Conservation (phyloP, 495 filamentous ascomycete genomes). For the Hypoxylon fragiforme region DNA sequence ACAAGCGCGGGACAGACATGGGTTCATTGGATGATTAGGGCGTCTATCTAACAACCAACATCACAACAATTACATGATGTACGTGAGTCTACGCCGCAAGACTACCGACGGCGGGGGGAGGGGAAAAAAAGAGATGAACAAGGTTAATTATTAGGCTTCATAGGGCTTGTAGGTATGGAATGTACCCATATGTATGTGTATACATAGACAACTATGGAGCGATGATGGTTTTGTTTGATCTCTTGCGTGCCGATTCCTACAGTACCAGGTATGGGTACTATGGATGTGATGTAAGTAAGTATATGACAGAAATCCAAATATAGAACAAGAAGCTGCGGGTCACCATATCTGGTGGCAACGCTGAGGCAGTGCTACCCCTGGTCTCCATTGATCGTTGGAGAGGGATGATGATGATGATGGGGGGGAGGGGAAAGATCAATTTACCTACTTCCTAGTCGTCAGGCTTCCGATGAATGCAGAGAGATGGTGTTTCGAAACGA, state of each 20-base stretch:
- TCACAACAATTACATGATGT: slow-evolving; percentile 15
- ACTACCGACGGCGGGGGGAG: not conserved
- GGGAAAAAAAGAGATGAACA: not conserved
- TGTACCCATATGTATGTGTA: no score
- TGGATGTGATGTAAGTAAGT: no score
- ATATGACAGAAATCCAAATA: slow-evolving; percentile 22
- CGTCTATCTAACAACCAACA: not conserved
- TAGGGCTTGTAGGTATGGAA: no score
- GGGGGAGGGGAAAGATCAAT: not conserved
- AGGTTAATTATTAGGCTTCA: no score
- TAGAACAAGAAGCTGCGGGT: slow-evolving; percentile 25
- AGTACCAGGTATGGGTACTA: no score
- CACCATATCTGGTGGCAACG: slow-evolving; percentile 24
- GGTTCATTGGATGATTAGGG: slow-evolving; percentile 14
- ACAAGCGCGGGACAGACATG: slow-evolving; percentile 18
- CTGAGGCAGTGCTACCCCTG: slow-evolving; percentile 33
- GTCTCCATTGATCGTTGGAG: slow-evolving; percentile 14
- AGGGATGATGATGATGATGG: not conserved
- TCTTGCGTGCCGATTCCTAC: slow-evolving; percentile 22
- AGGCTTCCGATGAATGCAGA: not conserved
- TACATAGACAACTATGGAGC: slow-evolving; percentile 11
- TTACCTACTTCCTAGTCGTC: not conserved
- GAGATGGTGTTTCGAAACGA: not conserved
- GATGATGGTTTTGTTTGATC: slow-evolving; percentile 21
- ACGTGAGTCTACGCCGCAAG: slow-evolving; percentile 6